Base-by-base conservation (phyloP, 306 rosid species). In the Corylus americana region DNA sequence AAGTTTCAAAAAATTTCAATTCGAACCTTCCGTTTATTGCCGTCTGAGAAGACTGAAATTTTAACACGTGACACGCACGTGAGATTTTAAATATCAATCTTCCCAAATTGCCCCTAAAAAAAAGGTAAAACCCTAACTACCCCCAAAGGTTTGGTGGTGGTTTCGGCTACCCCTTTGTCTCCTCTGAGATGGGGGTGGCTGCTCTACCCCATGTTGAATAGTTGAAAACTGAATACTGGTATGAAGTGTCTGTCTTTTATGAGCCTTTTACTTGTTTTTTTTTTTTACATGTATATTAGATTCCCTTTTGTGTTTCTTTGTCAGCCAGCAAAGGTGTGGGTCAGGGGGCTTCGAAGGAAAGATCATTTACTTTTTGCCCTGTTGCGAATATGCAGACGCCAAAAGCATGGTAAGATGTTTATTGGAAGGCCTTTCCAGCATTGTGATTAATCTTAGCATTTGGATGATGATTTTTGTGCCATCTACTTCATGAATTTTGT, bases 381-480 rank as follows among this genome's bases (percentile, higher is more conserved):
- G 64, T 77, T 71, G 51, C 67, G 82, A 88, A 69, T 70, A 94
- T 92, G 98, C 97, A 94, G 93, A 89, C 91, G 37, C 92, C 93
- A 27, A 90, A 92, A 86, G 78, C 88, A 78, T 91, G 92, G 98
- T 93, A 87, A 85, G 90, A 66, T 72, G 73, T 62, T 73, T 22
- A 71, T 81, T 58, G 61, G 79, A 78, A 18, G 49, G 50, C 59
- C 35, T 70, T 77, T 62, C 55, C 35, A 49, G 73, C 55, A 49
- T 55, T 58, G 45, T 22, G 35, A 37, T 64, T 57, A 50, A 70
- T 67, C 58, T 18, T 49, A 58, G 76, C 39, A 55, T 76, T 49
- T 1, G 53, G 53, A 49, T 49, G 53, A 49, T 49, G 53, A 49
- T 9, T 49, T 49, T 9, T 49, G 53, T 9, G 53, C 14, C 53